phyloP scores from a whole-genome alignment of 371 early-diverging fungal genomes.

The Mortierella sp. region DNA sequence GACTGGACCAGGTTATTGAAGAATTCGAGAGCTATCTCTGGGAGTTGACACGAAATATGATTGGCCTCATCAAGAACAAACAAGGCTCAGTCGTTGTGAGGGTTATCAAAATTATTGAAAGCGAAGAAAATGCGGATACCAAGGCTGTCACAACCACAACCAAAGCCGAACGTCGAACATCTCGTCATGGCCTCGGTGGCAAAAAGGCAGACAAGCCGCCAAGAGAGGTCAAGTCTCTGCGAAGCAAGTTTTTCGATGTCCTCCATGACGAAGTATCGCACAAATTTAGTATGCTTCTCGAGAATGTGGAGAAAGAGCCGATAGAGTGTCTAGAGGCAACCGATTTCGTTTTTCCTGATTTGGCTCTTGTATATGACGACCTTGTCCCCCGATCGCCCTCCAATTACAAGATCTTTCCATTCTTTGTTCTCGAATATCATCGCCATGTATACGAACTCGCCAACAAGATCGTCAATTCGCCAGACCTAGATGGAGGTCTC shows the following conservation, averaged over 20 bases:
- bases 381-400: constrained; percentile 91
- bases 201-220: constrained; percentile 73
- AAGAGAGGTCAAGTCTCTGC: constrained; percentile 78
- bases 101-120: constrained; percentile 91
- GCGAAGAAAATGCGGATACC: constrained; percentile 89
- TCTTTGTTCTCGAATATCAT: constrained; percentile 95
- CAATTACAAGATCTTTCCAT: constrained; percentile 91
- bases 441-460: constrained; percentile 85
- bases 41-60: constrained; percentile 80
- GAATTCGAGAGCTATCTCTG: constrained; percentile 91
- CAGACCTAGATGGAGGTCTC: constrained; percentile 78
- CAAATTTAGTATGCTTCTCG: constrained; percentile 69
- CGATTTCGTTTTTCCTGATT: constrained; percentile 89
- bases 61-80: constrained; percentile 80
- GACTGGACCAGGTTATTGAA: constrained; percentile 81
- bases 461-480: constrained; percentile 78
- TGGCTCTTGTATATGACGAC: constrained; percentile 88
- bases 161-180: constrained; percentile 68
- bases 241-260: constrained; percentile 82
- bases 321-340: constrained; percentile 73
- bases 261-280: constrained; percentile 77
- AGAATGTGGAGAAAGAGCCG: constrained; percentile 64
- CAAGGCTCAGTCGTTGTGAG: constrained; percentile 82
- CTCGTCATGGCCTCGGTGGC: constrained; percentile 56
- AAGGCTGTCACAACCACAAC: constrained; percentile 68